Evolutionary conservation across 2,329 filamentous ascomycete genomes (phyloP), one percentile per base, ranked within the genome.

Genomic region (Metarhizium sp.): DNA sequence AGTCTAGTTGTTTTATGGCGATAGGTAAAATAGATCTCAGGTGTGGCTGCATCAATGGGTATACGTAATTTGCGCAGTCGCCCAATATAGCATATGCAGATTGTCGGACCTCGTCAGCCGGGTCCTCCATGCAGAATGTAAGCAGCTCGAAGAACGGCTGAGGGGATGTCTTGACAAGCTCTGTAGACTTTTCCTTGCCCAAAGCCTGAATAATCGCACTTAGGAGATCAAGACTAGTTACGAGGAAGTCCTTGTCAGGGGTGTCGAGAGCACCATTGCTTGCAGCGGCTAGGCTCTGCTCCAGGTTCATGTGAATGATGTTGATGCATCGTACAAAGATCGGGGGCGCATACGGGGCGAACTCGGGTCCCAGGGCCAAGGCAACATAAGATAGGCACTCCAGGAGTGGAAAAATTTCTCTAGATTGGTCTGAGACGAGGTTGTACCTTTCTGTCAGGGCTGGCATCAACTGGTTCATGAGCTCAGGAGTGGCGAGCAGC

Each of bases 311-410:
- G 67, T 95, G 91, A 62, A 99, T 94, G 64, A 99, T 92, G 70
- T 86, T 87, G 67, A 92, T 86, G 68, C 92, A 97, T 60, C 94
- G 84, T 54, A 79, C 76, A 74, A 97, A 99, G 54, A 99, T 90
- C 6, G 90, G 87, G 56, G 83, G 78, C 1, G 94, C 90, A 66
- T 92, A 99, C 5, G 88, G 89, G 4, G 89, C 80, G 67, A 99
- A 99, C 1, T 81, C 78, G 61, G 86, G 80, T 36, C 88, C 88
- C 46, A 99, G 84, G 2, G 94, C 90, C 64, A 89, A 87, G 51
- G 92, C 88, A 46, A 99, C 88, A 66, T 96, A 99, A 0, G 94
- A 95, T 47, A 99, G 80, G 67, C 94, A 99, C 71, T 97, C 94
- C n/a, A 97, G 78, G 50, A 99, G 75, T 1, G 94, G 92, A 69